Percentiles rank a stretch among this genome's conserved stretches.
Conservation (phyloP, 345 rosid species). For the Odontarrhena argentea region DNA sequence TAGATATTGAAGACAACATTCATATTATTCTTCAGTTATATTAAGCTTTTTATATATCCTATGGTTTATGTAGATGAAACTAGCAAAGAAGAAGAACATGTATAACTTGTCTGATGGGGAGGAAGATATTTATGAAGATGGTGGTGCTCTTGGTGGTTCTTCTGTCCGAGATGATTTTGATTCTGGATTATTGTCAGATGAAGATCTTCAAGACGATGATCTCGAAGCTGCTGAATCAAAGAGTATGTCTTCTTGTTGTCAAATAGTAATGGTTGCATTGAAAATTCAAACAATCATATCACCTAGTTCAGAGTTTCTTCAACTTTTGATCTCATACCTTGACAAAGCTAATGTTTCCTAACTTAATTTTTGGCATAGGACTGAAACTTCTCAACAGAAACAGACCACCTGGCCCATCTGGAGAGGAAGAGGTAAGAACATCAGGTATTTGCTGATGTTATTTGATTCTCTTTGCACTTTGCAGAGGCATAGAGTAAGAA, state of each 20-base stretch:
- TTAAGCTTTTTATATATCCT: background rate
- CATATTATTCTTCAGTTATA: too few species aligned
- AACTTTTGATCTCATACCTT: conserved; percentile 9
- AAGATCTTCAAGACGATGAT: conserved; percentile 51
- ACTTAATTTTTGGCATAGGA: conserved; percentile 20
- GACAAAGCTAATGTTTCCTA: background rate
- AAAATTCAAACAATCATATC: background rate
- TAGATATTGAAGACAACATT: background rate
- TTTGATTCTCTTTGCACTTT: conserved; percentile 16
- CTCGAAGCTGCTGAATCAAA: conserved; percentile 41
- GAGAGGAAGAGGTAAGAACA: conserved; percentile 63
- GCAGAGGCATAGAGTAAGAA: conserved; percentile 86
- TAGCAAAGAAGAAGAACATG: conserved; percentile 58
- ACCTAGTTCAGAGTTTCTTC: background rate
- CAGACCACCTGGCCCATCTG: conserved; percentile 32
- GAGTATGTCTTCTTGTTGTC: conserved; percentile 41
- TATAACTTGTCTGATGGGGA: conserved; percentile 91
- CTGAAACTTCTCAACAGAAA: conserved; percentile 49
- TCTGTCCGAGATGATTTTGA: conserved; percentile 76
- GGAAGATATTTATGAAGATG: conserved; percentile 61
- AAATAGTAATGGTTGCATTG: background rate
- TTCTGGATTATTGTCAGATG: conserved; percentile 61
- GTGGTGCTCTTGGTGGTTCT: conserved; percentile 46
- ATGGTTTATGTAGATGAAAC: conserved; percentile 51
- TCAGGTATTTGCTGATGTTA: conserved; percentile 7